Conservation (phyloP, 192 early-diverging fungal species). For the Coemansia sp. region DNA sequence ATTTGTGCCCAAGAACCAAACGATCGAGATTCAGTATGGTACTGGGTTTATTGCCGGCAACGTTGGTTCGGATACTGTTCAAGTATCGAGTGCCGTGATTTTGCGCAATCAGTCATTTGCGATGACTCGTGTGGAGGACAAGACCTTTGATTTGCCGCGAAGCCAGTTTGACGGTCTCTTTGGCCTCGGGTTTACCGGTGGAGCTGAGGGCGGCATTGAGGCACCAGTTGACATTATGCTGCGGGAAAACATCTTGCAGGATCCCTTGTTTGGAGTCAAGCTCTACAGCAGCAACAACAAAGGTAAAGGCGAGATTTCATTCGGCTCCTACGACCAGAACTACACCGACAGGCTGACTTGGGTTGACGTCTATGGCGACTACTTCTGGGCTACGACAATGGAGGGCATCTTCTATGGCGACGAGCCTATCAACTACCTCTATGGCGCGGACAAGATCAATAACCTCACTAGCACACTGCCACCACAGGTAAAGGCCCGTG, state of each 20-base stretch:
- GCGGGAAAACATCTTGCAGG: slow-evolving; percentile 29
- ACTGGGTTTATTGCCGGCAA: slow-evolving; percentile 91
- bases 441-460: slow-evolving; percentile 45
- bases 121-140: slow-evolving; percentile 35
- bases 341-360: slow-evolving; percentile 55
- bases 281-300: slow-evolving; percentile 27
- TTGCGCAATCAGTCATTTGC: slow-evolving; percentile 54
- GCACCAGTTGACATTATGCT: slow-evolving; percentile 50
- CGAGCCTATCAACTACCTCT: slow-evolving; percentile 47
- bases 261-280: slow-evolving; percentile 46
- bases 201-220: slow-evolving; percentile 38
- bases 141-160: slow-evolving; percentile 40
- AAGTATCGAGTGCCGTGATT: slow-evolving; percentile 30
- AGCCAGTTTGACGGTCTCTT: slow-evolving; percentile 57
- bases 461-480: slow-evolving; percentile 11
- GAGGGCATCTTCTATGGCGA: slow-evolving; percentile 51
- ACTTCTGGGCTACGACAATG: slow-evolving; percentile 59
- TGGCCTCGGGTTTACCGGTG: slow-evolving; percentile 51
- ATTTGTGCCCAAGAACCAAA: slow-evolving; percentile 53
- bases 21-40: slow-evolving; percentile 94
- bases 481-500: slow-evolving; percentile 25
- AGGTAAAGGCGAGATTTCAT: slow-evolving; percentile 53
- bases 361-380: slow-evolving; percentile 53
- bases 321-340: slow-evolving; percentile 49
- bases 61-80: slow-evolving; percentile 69